Evolutionary conservation across 108 stramenopile species (phyloP).

Genomic region (Chaetoceros tenuissimus): DNA sequence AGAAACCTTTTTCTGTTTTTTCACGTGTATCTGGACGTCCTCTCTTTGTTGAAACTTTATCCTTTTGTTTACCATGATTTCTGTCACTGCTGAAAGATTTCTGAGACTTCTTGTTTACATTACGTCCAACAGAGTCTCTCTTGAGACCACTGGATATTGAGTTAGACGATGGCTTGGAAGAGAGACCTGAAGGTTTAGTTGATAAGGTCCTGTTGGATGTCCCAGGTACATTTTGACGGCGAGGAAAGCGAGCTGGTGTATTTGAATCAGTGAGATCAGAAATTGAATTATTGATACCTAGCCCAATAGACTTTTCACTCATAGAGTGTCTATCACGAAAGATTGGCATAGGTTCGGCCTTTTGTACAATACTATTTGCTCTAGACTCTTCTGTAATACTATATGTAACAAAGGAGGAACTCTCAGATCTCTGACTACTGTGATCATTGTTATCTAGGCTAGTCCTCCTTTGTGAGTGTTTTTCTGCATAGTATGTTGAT

Average conservation of each 20-base stretch:
- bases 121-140: no score
- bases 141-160: no score
- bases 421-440: neutral
- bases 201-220: no score
- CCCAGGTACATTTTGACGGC: no score
- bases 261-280: neutral
- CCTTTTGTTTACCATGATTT: no score
- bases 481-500: neutral
- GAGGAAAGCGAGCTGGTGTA: no score
- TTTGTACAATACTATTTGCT: neutral
- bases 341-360: neutral
- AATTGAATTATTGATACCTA: neutral
- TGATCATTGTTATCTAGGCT: neutral
- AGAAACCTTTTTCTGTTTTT: neutral
- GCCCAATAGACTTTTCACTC: neutral
- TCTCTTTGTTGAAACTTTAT: no score
- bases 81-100: no score
- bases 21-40: neutral
- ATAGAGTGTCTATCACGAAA: neutral
- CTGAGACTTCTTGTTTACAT: no score
- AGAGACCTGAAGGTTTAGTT: no score
- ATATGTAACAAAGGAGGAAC: neutral
- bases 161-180: no score
- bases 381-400: neutral
- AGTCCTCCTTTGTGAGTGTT: neutral